A percentile compares a stretch with the other conserved stretches of the same genome.
Evolutionary conservation across 768 basidiomycete species (phyloP).

Genomic region (Boletus rubroflammeus): DNA sequence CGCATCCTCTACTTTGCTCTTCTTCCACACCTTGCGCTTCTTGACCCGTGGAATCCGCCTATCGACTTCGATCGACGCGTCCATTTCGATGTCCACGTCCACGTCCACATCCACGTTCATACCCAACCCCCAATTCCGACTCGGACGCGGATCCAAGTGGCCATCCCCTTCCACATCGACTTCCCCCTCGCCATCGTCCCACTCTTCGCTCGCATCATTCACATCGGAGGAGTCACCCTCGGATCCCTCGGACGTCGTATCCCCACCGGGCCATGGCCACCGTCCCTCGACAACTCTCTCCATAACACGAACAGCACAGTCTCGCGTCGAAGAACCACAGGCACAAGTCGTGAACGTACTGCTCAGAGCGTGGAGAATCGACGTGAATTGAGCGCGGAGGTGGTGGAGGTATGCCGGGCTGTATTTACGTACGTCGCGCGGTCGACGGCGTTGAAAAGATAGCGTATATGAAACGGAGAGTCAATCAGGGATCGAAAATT

Average conservation of each 20-base stretch:
- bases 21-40: slow-evolving; percentile 24
- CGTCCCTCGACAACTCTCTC: slow-evolving; percentile 53
- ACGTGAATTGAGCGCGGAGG: slow-evolving; percentile 62
- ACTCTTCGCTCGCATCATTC: slow-evolving; percentile 12
- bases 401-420: slow-evolving; percentile 49
- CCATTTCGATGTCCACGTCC: slow-evolving; percentile 24
- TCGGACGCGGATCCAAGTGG: background rate
- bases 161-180: slow-evolving; percentile 27
- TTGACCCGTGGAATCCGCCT: slow-evolving; percentile 10
- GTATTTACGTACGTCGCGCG: background rate
- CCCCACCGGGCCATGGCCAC: slow-evolving; percentile 31
- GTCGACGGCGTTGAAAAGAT: background rate
- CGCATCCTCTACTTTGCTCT: slow-evolving; percentile 31
- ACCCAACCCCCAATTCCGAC: slow-evolving; percentile 19
- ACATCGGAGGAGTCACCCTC: slow-evolving; percentile 17
- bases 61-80: slow-evolving; percentile 4
- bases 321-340: slow-evolving; percentile 57
- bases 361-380: slow-evolving; percentile 64
- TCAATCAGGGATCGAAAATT: slow-evolving; percentile 9
- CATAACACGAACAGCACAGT: slow-evolving; percentile 65
- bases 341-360: slow-evolving; percentile 75
- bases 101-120: slow-evolving; percentile 14
- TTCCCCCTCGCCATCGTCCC: slow-evolving; percentile 14
- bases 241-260: slow-evolving; percentile 24
- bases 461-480: background rate